phyloP scores from a whole-genome alignment of 768 basidiomycete genomes.

The Mycena indigotica region DNA sequence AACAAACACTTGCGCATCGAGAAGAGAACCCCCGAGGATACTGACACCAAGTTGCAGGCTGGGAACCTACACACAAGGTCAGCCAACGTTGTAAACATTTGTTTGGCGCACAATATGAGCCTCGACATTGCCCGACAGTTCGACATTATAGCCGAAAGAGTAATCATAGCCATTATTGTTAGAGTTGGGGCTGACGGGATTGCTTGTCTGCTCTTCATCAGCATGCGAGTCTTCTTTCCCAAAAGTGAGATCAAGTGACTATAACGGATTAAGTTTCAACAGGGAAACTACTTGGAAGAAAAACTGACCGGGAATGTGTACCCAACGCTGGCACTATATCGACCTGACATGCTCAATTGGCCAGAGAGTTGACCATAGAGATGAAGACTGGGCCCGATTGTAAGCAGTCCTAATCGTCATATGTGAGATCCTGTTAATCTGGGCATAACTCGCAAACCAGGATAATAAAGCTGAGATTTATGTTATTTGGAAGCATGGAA shows the following conservation, averaged over 20 bases:
- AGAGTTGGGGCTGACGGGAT: background rate
- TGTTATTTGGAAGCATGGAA: background rate
- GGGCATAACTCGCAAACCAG: slow-evolving; percentile 1
- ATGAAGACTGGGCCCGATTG: slow-evolving; percentile 22
- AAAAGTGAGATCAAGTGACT: slow-evolving; percentile 9
- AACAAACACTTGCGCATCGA: slow-evolving; percentile 26
- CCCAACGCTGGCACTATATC: background rate
- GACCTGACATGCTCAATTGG: background rate
- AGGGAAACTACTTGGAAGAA: background rate
- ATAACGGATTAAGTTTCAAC: background rate
- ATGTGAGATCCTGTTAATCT: background rate
- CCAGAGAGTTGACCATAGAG: slow-evolving; percentile 11
- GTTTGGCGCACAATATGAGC: slow-evolving; percentile 20
- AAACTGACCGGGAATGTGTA: slow-evolving; percentile 4
- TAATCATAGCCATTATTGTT: slow-evolving; percentile 3
- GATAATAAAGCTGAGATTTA: slow-evolving; percentile 1
- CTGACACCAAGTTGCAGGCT: slow-evolving; percentile 29
- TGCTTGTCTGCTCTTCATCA: background rate
- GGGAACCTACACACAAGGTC: slow-evolving; percentile 12
- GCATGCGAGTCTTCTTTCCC: slow-evolving; percentile 7
- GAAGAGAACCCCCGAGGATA: slow-evolving; percentile 19
- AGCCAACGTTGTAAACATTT: background rate
- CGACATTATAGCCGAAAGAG: slow-evolving; percentile 20
- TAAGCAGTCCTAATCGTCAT: slow-evolving; percentile 26
- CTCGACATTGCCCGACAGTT: slow-evolving; percentile 23